phyloP scores from a whole-genome alignment of 1,139 yeast genomes.

The Keqinozyma sinolaborantium region DNA sequence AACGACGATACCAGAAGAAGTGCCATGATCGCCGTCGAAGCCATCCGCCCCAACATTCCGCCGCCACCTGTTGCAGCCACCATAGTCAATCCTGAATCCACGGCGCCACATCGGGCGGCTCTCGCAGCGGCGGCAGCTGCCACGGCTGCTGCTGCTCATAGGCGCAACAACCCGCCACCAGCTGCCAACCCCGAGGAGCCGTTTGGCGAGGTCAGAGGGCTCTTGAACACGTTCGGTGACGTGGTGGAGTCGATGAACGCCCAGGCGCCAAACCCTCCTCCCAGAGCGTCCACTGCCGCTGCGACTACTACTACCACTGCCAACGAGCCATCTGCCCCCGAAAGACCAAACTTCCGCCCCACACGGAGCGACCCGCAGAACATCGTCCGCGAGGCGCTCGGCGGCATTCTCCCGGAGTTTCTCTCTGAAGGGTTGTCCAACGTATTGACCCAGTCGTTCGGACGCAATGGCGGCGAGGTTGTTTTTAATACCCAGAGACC shows the following conservation, averaged over 20 bases:
- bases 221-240: background rate
- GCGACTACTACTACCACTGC: background rate
- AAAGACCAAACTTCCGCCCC: background rate
- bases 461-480: conserved; percentile 9
- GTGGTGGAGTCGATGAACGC: too few species aligned
- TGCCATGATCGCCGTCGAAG: conserved; percentile 5
- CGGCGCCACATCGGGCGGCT: background rate
- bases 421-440: conserved; percentile 12
- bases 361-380: conserved; percentile 3
- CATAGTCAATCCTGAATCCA: background rate
- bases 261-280: too few species aligned
- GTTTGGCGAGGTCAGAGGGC: background rate
- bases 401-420: conserved; percentile 13
- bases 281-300: too few species aligned
- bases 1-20: conserved; percentile 1
- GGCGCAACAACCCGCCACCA: background rate
- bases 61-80: background rate
- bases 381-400: conserved; percentile 10
- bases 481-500: too few species aligned
- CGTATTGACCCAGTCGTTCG: conserved; percentile 11
- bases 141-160: background rate
- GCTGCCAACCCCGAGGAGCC: background rate
- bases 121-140: conserved; percentile 1
- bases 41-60: background rate
- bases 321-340: background rate